These are phyloP conservation scores for Phytopythium cucurbitacearum DNA, from an alignment of 352 stramenopile species.

Conservation along the genomic window DNA sequence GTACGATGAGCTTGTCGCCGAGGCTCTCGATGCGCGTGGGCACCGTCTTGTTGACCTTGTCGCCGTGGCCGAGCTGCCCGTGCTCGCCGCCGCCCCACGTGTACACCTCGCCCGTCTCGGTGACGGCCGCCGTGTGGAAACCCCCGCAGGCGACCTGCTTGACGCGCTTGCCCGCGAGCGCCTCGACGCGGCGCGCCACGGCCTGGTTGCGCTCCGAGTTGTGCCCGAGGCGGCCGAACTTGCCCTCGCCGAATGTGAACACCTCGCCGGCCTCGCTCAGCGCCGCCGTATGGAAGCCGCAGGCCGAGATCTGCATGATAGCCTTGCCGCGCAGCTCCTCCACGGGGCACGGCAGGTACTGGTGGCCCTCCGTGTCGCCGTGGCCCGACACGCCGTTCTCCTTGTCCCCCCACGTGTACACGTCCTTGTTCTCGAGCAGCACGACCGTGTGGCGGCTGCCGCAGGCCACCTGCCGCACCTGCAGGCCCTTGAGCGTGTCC, in stretches of 20 bases:
- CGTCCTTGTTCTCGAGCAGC: conserved; percentile 82
- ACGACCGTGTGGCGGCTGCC: conserved; percentile 93
- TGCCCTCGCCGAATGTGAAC: conserved; percentile 93
- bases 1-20: conserved; percentile 84
- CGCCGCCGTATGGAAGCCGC: conserved; percentile 82
- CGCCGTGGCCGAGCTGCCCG: conserved; percentile 94
- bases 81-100: conserved; percentile 91
- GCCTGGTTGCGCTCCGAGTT: conserved; percentile 82
- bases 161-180: conserved; percentile 62
- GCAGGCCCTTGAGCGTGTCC: conserved; percentile 89
- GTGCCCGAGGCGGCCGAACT: conserved; percentile 83
- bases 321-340: conserved; percentile 84
- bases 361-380: conserved; percentile 93
- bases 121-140: conserved; percentile 85
- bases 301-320: conserved; percentile 88
- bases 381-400: conserved; percentile 95
- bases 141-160: conserved; percentile 88
- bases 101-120: conserved; percentile 82
- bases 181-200: conserved; percentile 68
- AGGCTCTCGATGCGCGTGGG: conserved; percentile 91
- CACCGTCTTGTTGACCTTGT: conserved; percentile 95
- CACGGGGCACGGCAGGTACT: conserved; percentile 91
- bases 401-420: conserved; percentile 95
- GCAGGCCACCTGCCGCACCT: conserved; percentile 92
- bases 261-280: conserved; percentile 87